phyloP scores from a whole-genome alignment of 2,329 filamentous ascomycete genomes.

The Aspergillus melleus region DNA sequence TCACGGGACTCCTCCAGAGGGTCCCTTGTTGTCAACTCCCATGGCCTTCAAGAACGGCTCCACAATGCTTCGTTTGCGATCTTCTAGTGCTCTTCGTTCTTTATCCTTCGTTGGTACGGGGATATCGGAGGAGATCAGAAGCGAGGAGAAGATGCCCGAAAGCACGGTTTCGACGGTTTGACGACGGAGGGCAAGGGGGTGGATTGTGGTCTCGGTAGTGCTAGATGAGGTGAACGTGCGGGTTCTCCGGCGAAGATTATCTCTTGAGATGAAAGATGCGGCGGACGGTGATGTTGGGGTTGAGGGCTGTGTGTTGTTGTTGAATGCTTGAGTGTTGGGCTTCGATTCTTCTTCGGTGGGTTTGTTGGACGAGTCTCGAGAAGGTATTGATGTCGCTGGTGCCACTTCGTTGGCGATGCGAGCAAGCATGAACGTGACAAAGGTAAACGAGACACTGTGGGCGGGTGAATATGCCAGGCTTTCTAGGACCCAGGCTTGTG shows the following conservation, averaged over 20 bases:
- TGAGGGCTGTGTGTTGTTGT: slow-evolving; percentile 7
- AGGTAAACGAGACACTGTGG: slow-evolving; percentile 87
- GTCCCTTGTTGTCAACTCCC: slow-evolving; percentile 34
- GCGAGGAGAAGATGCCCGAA: slow-evolving; percentile 64
- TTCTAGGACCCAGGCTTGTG: slow-evolving; percentile 67
- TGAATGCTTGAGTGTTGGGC: slow-evolving; percentile 5
- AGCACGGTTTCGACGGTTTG: slow-evolving; percentile 61
- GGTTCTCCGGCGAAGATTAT: slow-evolving; percentile 32
- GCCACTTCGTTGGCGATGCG: slow-evolving; percentile 58
- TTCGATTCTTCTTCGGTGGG: slow-evolving; percentile 1
- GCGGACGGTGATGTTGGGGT: slow-evolving; percentile 23
- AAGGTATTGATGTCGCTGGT: slow-evolving; percentile 34
- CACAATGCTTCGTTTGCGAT: slow-evolving; percentile 65
- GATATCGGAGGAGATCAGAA: slow-evolving; percentile 57
- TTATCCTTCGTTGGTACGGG: slow-evolving; percentile 50
- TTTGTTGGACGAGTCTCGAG: slow-evolving; percentile 7
- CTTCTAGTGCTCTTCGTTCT: slow-evolving; percentile 61
- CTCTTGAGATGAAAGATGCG: slow-evolving; percentile 28
- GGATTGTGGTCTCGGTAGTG: slow-evolving; percentile 32
- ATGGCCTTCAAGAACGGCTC: slow-evolving; percentile 65
- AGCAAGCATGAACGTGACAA: slow-evolving; percentile 75
- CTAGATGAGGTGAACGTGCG: slow-evolving; percentile 27
- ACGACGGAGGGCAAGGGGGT: slow-evolving; percentile 55
- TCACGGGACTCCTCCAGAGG: slow-evolving; percentile 30
- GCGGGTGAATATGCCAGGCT: slow-evolving; percentile 69